These are phyloP conservation scores for Trichoderma harzianum DNA, from an alignment of 2,329 filamentous ascomycete genomes.

Conservation along the genomic window DNA sequence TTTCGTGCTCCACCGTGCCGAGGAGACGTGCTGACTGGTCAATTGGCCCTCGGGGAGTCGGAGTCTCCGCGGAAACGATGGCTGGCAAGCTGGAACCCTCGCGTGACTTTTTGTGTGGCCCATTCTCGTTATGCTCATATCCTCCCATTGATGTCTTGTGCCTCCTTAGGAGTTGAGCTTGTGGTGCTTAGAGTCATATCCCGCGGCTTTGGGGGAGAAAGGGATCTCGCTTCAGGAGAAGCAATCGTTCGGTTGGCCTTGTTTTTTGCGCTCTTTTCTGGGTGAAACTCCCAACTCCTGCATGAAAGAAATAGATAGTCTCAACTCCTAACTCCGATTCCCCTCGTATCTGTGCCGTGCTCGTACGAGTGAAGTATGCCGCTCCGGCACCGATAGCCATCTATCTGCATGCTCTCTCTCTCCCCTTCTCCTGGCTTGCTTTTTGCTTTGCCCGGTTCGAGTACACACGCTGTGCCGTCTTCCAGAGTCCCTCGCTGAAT, in stretches of 20 bases:
- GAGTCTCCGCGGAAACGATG: slow-evolving; percentile 12
- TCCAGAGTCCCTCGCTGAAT: not conserved
- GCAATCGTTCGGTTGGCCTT: not conserved
- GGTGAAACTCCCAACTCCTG: not conserved
- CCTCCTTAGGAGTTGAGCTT: not conserved
- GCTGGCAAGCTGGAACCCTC: not conserved
- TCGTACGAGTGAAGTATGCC: not conserved
- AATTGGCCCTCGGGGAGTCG: not conserved
- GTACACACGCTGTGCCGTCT: not conserved
- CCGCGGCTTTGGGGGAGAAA: not conserved
- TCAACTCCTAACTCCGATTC: not conserved
- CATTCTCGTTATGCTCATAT: not conserved
- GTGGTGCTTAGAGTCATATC: not conserved
- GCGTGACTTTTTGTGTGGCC: not conserved
- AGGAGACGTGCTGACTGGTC: slow-evolving; percentile 1
- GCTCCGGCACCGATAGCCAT: slow-evolving; percentile 10
- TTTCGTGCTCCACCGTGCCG: not conserved
- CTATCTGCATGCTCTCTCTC: no score
- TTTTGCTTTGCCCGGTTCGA: not conserved
- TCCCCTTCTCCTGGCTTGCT: not conserved
- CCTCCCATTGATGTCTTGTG: not conserved
- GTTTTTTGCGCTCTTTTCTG: not conserved
- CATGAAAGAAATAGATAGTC: not conserved
- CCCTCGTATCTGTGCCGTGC: not conserved
- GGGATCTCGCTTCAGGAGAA: not conserved